phyloP scores from a whole-genome alignment of 768 basidiomycete genomes.

The Chalciporus pseudorubinellus region DNA sequence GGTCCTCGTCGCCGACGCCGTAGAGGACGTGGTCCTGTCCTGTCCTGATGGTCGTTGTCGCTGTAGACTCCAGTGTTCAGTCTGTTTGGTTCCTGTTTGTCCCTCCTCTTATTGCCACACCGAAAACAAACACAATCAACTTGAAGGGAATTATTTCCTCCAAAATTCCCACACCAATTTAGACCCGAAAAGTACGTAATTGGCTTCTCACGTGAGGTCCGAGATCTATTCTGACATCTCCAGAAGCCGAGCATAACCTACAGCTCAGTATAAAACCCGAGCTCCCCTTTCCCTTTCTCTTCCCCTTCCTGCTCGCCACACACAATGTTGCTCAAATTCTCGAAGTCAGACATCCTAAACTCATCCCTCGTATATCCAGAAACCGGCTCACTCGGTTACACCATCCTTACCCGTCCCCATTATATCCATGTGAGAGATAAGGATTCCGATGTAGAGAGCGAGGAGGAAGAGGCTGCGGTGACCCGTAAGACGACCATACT shows the following conservation, averaged over 20 bases:
- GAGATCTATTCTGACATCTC: background rate
- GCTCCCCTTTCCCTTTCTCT: background rate
- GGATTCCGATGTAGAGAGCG: slow-evolving; percentile 30
- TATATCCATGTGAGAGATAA: slow-evolving; percentile 28
- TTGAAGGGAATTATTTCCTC: background rate
- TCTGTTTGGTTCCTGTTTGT: slow-evolving; percentile 33
- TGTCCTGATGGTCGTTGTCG: slow-evolving; percentile 31
- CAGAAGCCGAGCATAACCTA: background rate
- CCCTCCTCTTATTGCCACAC: slow-evolving; percentile 24
- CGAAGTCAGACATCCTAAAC: slow-evolving; percentile 56
- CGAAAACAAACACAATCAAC: slow-evolving; percentile 28
- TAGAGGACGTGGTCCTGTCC: slow-evolving; percentile 21
- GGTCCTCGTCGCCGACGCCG: slow-evolving; percentile 20
- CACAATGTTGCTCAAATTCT: slow-evolving; percentile 58
- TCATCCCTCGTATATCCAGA: slow-evolving; percentile 51
- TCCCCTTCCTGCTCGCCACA: slow-evolving; percentile 1
- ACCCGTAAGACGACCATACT: slow-evolving; percentile 44
- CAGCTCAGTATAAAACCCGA: background rate
- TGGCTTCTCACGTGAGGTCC: background rate
- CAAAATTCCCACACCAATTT: slow-evolving; percentile 6
- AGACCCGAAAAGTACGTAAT: background rate
- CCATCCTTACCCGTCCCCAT: slow-evolving; percentile 44
- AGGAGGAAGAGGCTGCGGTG: slow-evolving; percentile 19
- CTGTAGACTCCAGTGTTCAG: slow-evolving; percentile 23
- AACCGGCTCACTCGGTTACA: slow-evolving; percentile 48